phyloP scores from a whole-genome alignment of 2,329 filamentous ascomycete species.

The Talaromyces sp. region DNA sequence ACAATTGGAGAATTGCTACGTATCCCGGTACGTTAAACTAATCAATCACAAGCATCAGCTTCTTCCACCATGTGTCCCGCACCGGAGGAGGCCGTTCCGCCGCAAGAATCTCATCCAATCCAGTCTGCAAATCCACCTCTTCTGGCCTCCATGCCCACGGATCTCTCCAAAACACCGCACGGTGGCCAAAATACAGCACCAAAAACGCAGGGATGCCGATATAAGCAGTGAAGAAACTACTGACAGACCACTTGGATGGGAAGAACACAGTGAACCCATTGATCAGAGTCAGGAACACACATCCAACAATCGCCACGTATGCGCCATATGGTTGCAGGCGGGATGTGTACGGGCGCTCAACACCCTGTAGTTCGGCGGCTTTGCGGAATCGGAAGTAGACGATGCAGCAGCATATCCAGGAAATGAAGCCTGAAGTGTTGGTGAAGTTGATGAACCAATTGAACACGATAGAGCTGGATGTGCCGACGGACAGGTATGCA shows the following conservation, averaged over 20 bases:
- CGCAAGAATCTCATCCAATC: conserved; percentile 53
- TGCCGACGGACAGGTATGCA: conserved; percentile 64
- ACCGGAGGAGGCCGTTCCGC: conserved; percentile 35
- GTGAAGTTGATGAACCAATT: conserved; percentile 71
- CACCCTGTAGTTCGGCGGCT: conserved; percentile 44
- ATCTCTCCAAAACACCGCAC: conserved; percentile 46
- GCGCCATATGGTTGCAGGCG: conserved; percentile 62
- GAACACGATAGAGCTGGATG: conserved; percentile 60
- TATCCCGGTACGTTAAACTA: conserved; percentile 12
- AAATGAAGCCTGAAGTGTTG: conserved; percentile 66
- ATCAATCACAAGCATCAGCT: conserved; percentile 30
- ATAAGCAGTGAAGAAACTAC: conserved; percentile 64
- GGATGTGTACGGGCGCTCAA: conserved; percentile 54
- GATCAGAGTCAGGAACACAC: conserved; percentile 63
- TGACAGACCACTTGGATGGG: conserved; percentile 34
- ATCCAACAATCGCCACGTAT: conserved; percentile 54
- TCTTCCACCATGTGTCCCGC: conserved; percentile 34
- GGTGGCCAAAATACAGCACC: conserved; percentile 52
- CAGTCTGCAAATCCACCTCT: conserved; percentile 53
- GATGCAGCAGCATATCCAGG: conserved; percentile 64
- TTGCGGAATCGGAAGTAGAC: conserved; percentile 60
- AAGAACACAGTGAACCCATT: conserved; percentile 72
- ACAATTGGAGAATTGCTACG: no score
- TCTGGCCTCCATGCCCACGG: conserved; percentile 50
- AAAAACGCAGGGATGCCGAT: conserved; percentile 64